Evolutionary conservation across 768 basidiomycete species (phyloP), one percentile per base, ranked within the genome.

Genomic region (Boletus tomentosulus): DNA sequence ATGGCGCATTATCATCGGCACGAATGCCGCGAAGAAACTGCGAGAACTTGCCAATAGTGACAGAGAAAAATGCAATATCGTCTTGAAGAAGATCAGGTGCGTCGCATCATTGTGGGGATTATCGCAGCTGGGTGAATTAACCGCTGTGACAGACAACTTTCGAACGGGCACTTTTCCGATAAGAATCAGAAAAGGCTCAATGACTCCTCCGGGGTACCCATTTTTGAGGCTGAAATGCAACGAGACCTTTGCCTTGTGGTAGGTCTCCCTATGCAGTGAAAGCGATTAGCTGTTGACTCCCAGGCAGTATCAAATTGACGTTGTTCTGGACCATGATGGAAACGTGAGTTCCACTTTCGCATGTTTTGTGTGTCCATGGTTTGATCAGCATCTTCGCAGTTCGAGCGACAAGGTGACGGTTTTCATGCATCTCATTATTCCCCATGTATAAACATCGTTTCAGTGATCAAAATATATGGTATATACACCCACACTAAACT

Each of bases 221-320:
- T 88, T 10, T 87, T 76, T 49, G 85, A 87, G 62, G 87, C 87
- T 0, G 86, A 85, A 63, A 82, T 87, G 76, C 79, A 78, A 10
- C 60, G 71, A 0, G 80, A 83, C 57, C 62, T 74, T 24, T 70
- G 80, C 11, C 65, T 85, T 24, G 72, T 85, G 2, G 82, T 82
- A 60, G 5, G 77, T 66, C 30, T 37, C 25, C 48, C 25, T 7
- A 42, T 48, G 10, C 7, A 1, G 6, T 33, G 22, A 15, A 31
- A 42, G 10, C 13, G 1, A 13, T 13, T 13, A 13, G 33, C 11
- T 13, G 12, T 34, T 34, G 12, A 34, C 33, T 34, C 13, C 13
- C 12, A 13, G 12, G 10, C 33, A 34, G 33, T 80, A 81, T 56
- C 79, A 79, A 62, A 58, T 81, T 1, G 78, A 81, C 39, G 78